Base-by-base conservation (phyloP, 2,329 filamentous ascomycete species). In the Calycina marina region DNA sequence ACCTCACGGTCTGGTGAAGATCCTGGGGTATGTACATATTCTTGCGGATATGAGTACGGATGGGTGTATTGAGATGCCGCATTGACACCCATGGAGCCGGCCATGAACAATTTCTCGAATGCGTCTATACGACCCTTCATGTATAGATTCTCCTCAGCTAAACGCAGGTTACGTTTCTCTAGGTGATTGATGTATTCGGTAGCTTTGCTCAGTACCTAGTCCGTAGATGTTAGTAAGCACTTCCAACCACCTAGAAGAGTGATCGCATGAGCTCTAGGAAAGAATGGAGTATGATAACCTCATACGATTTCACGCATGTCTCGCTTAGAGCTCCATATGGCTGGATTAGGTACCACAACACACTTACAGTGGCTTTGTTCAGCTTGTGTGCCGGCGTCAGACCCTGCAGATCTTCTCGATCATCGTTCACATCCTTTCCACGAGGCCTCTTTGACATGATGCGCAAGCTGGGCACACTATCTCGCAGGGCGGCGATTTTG, bases 151-250 rank as follows among this genome's bases (percentile, higher is more conserved):
- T 96, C 85, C 28, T 93, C 83, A 32, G 76, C 62, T 6, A 94
- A 61, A 4, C 80, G 73, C 43, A 75, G 80, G 47, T 93, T 93
- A 9, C 85, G 75, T 59, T 92, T 92, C 56, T 96, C 88, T 2
- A 96, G 61, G 56, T 96, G 86, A 22, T 77, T 72, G 43, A 96
- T 96, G 47, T 96, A 96, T 53, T 96, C 88, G 4, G 88, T 94
- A 2, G 88, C 88, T 56, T 96, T 96, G 43, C 83, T 86, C 26
- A 96, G 60, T 31, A 96, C 44, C 48, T 52, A 25, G 26, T 18
- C 14, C 14, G 13, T 10, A n/a, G n/a, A n/a, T n/a, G 10, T 12
- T 25, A 18, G 25, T 44, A 25, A 46, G 35, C 26, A 31, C 29
- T 12, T 13, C 11, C n/a, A 12, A 15, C n/a, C n/a, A n/a, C 13